A percentile compares a stretch with the other conserved stretches of the same genome.
phyloP scores from a whole-genome alignment of 305 asterid species.

The Plantago rigida region DNA sequence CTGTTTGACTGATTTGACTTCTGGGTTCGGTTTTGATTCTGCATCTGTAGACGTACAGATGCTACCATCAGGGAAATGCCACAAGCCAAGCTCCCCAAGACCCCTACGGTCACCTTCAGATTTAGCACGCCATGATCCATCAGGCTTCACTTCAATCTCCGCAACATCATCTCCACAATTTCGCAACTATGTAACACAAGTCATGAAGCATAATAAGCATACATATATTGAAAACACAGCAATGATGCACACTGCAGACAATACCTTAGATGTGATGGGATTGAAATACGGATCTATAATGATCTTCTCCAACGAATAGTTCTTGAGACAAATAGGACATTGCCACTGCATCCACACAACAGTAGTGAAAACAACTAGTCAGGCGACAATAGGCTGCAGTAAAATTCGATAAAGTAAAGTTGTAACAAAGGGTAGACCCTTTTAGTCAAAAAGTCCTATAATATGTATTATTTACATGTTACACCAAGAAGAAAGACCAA shows the following conservation, averaged over 20 bases:
- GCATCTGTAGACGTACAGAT: conserved; percentile 37
- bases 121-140: conserved; percentile 97
- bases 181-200: conserved; percentile 43
- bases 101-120: conserved; percentile 61
- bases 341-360: conserved; percentile 82
- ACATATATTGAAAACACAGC: conserved; percentile 11
- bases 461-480: background rate
- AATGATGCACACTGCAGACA: conserved; percentile 7
- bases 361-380: background rate
- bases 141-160: conserved; percentile 92
- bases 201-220: background rate
- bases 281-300: conserved; percentile 92
- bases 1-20: conserved; percentile 50
- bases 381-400: background rate
- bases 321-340: conserved; percentile 93
- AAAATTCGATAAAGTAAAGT: background rate
- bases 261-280: conserved; percentile 72
- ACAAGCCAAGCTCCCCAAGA: conserved; percentile 74
- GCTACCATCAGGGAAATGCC: conserved; percentile 91
- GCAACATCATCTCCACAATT: conserved; percentile 77
- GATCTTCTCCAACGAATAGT: conserved; percentile 76
- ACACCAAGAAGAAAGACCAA: background rate
- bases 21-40: conserved; percentile 57
- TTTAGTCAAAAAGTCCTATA: background rate
- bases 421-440: background rate